Base-by-base conservation (phyloP, 2,329 filamentous ascomycete genomes). In the Rutstroemia sp. region DNA sequence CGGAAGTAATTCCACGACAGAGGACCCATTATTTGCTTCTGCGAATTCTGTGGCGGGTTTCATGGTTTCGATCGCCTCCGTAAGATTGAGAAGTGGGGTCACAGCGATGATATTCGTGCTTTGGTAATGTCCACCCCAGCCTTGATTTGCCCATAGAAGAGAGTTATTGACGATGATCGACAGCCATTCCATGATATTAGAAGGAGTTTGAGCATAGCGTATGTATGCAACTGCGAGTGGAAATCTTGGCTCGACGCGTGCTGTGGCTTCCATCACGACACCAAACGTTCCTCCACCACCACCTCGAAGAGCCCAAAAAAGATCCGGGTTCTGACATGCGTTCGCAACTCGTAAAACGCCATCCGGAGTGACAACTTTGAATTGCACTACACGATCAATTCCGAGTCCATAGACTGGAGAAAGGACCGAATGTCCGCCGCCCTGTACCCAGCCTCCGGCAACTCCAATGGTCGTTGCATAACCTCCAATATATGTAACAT, bases 401-500 rank as follows among this genome's bases (percentile, higher is more conserved):
- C 71, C 78, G 66, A 81, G 74, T 59, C 80, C 73, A 60, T 77
- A 77, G 39, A 76, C 65, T 53, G 72, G 72, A 10, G 75, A 75
- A 53, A 84, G 63, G 2, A 79, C 79, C 10, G 75, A 77, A 66
- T 83, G 79, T 0, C 81, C 81, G 45, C 78, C 80, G 12, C 78
- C 79, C 42, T 75, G 64, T 10, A 72, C 69, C 62, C 73, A 77
- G 5, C 75, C 75, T 25, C 78, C 78, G 6, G 72, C 70, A 45
- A 79, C 71, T 23, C 80, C 80, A 10, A 84, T 78, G 2, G 75
- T 78, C 60, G 65, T 37, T 30, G 56, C 49, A 47, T 62, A 62
- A 12, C 45, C 63, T 5, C 59, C 54, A 23, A 67, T 56, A 25
- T 65, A 61, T n/a, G 65, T 67, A 5, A 67, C 63, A 19, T 65